Conservation (phyloP, 495 filamentous ascomycete species). For the Aspergillus haitiensis region DNA sequence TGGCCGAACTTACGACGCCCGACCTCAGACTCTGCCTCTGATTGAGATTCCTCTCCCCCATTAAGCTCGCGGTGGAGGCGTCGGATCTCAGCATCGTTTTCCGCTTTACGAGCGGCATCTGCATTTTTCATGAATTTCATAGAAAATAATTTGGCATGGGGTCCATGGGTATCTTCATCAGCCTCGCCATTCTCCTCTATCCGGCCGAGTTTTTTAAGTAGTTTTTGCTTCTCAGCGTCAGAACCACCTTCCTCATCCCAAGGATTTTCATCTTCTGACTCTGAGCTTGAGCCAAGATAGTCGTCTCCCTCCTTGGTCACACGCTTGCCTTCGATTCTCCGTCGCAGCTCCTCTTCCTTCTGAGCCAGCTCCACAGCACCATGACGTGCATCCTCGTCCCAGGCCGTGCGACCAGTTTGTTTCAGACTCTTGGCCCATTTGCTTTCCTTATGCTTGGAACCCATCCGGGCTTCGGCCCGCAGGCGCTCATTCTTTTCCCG, state of each 20-base stretch:
- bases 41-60: slow-evolving; percentile 51
- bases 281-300: slow-evolving; percentile 48
- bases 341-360: slow-evolving; percentile 80
- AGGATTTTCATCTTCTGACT: slow-evolving; percentile 58
- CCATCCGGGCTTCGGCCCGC: slow-evolving; percentile 86
- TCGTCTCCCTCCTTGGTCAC: slow-evolving; percentile 53
- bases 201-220: slow-evolving; percentile 58
- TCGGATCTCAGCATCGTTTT: slow-evolving; percentile 80
- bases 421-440: slow-evolving; percentile 93
- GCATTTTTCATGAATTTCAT: slow-evolving; percentile 95
- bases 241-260: slow-evolving; percentile 56
- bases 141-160: slow-evolving; percentile 56
- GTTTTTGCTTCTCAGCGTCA: slow-evolving; percentile 52
- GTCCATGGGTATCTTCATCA: slow-evolving; percentile 39
- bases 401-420: slow-evolving; percentile 70
- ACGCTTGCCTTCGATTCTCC: slow-evolving; percentile 77
- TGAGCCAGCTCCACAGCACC: slow-evolving; percentile 80
- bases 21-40: slow-evolving; percentile 55
- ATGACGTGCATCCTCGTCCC: slow-evolving; percentile 76
- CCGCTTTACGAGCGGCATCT: slow-evolving; percentile 69
- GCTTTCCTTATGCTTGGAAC: slow-evolving; percentile 82
- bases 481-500: slow-evolving; percentile 73
- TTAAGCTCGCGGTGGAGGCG: slow-evolving; percentile 71
- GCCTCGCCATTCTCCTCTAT: slow-evolving; percentile 50
- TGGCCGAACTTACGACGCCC: slow-evolving; percentile 68